phyloP scores from a whole-genome alignment of 306 rosid species.

The Vigna radiata region DNA sequence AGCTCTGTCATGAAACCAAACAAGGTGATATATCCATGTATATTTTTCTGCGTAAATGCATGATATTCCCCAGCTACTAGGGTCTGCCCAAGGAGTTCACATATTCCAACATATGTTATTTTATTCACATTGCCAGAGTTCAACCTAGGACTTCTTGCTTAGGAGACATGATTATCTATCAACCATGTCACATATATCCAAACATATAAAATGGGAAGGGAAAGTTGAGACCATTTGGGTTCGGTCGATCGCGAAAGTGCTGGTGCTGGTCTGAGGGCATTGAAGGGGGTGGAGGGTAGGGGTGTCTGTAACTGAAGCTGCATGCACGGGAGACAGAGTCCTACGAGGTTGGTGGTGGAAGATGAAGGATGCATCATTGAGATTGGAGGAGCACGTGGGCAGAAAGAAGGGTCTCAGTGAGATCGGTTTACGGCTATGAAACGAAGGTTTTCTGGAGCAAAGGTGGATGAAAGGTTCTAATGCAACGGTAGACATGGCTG shows the following conservation, averaged over 20 bases:
- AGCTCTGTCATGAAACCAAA: not conserved
- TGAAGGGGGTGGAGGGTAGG: conserved; percentile 43
- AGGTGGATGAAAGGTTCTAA: conserved; percentile 52
- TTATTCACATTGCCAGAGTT: not conserved
- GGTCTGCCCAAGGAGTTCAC: not conserved
- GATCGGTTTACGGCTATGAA: conserved; percentile 34
- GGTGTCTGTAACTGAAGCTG: conserved; percentile 48
- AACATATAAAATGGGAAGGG: not conserved
- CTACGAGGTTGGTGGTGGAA: conserved; percentile 45
- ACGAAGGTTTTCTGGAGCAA: conserved; percentile 30
- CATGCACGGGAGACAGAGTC: conserved; percentile 39
- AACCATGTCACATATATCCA: too few species aligned
- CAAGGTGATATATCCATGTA: not conserved
- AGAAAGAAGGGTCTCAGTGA: conserved; percentile 41
- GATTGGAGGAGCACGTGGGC: conserved; percentile 39
- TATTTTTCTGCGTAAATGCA: not conserved
- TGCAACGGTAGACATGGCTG: conserved; percentile 63
- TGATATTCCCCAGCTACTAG: not conserved
- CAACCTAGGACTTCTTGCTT: too few species aligned
- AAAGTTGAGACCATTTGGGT: conserved; percentile 59
- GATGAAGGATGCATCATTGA: conserved; percentile 53
- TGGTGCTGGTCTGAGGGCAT: conserved; percentile 51
- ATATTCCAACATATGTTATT: not conserved
- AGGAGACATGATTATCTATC: too few species aligned
- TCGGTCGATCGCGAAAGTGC: conserved; percentile 59